Evolutionary conservation across 345 rosid species (phyloP).

Genomic region (Lepidium sativum): DNA sequence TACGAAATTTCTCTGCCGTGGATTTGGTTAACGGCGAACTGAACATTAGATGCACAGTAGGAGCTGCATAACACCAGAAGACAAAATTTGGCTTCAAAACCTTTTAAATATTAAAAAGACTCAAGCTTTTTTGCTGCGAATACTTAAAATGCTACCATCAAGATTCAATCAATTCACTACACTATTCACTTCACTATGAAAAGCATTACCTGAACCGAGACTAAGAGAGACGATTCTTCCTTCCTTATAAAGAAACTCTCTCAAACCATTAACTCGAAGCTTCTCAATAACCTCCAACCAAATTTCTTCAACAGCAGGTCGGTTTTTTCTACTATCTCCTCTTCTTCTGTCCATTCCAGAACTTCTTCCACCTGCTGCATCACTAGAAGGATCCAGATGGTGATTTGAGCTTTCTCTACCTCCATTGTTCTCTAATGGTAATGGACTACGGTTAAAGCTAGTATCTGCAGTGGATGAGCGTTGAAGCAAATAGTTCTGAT

Average conservation of each 20-base stretch:
- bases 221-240: conserved; percentile 76
- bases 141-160: neutral
- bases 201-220: conserved; percentile 68
- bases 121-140: too few species aligned
- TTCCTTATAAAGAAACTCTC: conserved; percentile 73
- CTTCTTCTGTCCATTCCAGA: conserved; percentile 40
- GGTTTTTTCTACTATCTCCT: conserved; percentile 38
- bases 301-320: conserved; percentile 53
- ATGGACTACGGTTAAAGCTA: conserved; percentile 44
- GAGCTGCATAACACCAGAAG: conserved; percentile 53
- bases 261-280: conserved; percentile 43
- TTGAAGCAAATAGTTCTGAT: conserved; percentile 79
- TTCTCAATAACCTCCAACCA: conserved; percentile 82
- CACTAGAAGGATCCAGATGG: conserved; percentile 33
- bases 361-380: conserved; percentile 33
- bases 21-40: conserved; percentile 58
- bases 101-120: too few species aligned
- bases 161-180: neutral
- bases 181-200: neutral
- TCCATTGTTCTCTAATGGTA: conserved; percentile 17
- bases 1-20: conserved; percentile 71
- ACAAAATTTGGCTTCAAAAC: neutral
- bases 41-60: conserved; percentile 77
- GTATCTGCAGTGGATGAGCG: conserved; percentile 56
- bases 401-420: conserved; percentile 27